Conservation (phyloP, 805 yeast species). For the Nadsonia fulvescens region DNA sequence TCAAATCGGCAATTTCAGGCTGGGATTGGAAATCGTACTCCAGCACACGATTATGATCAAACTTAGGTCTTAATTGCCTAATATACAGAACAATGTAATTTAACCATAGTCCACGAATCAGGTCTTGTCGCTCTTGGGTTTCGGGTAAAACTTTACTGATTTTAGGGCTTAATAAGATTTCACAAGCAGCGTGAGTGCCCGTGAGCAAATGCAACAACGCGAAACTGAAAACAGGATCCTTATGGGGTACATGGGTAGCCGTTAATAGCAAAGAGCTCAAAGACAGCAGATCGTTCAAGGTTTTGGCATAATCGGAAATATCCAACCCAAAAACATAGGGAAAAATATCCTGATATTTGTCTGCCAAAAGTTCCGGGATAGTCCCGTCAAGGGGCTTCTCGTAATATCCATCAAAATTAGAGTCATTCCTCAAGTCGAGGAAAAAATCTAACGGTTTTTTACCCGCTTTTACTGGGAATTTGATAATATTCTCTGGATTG, state of each 20-base stretch:
- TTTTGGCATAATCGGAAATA: conserved; percentile 8
- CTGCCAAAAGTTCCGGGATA: conserved; percentile 4
- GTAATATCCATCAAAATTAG: conserved; percentile 8
- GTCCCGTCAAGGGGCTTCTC: conserved; percentile 3
- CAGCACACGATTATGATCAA: conserved; percentile 6
- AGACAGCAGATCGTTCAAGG: conserved; percentile 9
- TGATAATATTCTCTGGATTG: too few relatives aligned
- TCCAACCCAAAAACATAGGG: conserved; percentile 9
- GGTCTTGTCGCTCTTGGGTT: conserved; percentile 3
- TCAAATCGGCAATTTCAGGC: too few relatives aligned
- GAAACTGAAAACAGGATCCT: conserved; percentile 13
- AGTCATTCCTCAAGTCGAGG: conserved; percentile 9
- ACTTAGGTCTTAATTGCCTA: conserved; percentile 9
- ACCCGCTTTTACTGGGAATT: too few relatives aligned
- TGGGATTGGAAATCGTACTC: conserved; percentile 5
- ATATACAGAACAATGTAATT: conserved; percentile 9
- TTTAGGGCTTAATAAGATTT: conserved; percentile 8
- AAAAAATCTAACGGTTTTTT: conserved; percentile 11
- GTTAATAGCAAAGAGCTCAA: too few relatives aligned
- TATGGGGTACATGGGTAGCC: conserved; percentile 10
- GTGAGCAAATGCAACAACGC: conserved; percentile 16
- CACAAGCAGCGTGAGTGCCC: conserved; percentile 13
- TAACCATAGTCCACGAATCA: conserved; percentile 9
- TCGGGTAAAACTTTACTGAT: conserved; percentile 7
- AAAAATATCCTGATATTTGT: too few relatives aligned